Evolutionary conservation across 192 early-diverging fungal species (phyloP).

Genomic region (Podila clonocystis): DNA sequence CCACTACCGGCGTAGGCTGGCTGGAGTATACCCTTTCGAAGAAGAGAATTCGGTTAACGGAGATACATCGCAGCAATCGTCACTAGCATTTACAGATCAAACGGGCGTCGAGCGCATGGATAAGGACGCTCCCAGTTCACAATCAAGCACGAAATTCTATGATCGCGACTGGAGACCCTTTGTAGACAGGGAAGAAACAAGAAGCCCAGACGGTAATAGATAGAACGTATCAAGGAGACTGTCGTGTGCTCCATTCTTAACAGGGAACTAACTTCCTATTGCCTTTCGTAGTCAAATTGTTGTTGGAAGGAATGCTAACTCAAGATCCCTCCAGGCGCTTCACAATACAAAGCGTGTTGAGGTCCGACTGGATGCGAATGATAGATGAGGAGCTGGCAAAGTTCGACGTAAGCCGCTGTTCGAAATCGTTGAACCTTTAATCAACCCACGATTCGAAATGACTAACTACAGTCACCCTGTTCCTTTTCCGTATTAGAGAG

Average conservation of each 20-base stretch:
- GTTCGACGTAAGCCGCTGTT: constrained; percentile 15
- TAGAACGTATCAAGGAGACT: no score
- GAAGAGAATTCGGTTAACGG: background rate
- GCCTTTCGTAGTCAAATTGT: background rate
- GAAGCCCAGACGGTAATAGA: constrained; percentile 12
- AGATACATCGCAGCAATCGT: no score
- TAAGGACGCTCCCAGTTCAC: background rate
- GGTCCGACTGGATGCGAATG: constrained; percentile 31
- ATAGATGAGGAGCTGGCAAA: constrained; percentile 22
- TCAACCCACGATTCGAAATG: background rate
- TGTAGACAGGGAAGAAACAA: background rate
- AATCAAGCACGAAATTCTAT: background rate
- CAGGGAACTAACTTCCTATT: background rate
- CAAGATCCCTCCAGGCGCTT: constrained; percentile 30
- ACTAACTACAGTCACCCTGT: no score
- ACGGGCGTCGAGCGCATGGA: background rate
- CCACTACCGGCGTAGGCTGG: constrained; percentile 6
- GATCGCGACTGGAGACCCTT: background rate
- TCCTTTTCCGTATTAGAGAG: background rate
- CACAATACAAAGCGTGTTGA: background rate
- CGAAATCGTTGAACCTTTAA: background rate
- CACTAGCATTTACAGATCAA: background rate
- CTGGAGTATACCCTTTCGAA: constrained; percentile 20
- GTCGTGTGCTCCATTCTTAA: no score
- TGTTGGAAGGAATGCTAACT: constrained; percentile 12